phyloP scores from a whole-genome alignment of 176 grass and related monocot species.

The Cenchrus americanus region DNA sequence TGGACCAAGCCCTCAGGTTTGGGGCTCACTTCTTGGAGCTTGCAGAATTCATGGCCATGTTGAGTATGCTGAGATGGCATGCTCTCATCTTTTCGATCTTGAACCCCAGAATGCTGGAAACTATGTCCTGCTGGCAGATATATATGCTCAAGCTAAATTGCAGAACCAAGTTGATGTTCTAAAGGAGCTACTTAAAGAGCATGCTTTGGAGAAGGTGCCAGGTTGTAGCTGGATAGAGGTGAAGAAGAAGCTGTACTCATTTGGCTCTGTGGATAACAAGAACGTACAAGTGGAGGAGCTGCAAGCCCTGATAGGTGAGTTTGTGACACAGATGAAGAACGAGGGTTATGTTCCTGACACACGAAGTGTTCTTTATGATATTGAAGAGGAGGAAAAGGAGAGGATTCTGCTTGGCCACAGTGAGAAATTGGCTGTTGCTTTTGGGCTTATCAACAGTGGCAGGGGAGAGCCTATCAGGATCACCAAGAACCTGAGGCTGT shows the following conservation, averaged over 20 bases:
- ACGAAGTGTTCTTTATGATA: conserved; percentile 68
- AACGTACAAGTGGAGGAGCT: conserved; percentile 64
- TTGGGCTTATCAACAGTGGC: conserved; percentile 75
- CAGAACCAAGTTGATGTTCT: conserved; percentile 49
- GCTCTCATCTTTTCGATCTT: conserved; percentile 75
- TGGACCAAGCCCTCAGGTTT: conserved; percentile 66
- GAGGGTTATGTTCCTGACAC: conserved; percentile 79
- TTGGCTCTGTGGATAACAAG: conserved; percentile 73
- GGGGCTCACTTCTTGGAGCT: conserved; percentile 84
- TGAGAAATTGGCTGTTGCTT: conserved; percentile 89
- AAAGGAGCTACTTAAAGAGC: conserved; percentile 74
- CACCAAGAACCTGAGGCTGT: conserved; percentile 88
- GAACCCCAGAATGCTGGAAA: conserved; percentile 91
- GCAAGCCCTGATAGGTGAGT: conserved; percentile 58
- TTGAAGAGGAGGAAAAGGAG: conserved; percentile 79
- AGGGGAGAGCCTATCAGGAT: conserved; percentile 77
- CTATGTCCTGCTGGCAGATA: conserved; percentile 87
- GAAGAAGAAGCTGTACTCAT: conserved; percentile 71
- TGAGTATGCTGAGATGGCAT: conserved; percentile 82
- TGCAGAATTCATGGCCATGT: conserved; percentile 78
- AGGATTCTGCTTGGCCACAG: conserved; percentile 87
- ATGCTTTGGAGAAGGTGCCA: conserved; percentile 62
- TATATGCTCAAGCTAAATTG: conserved; percentile 76
- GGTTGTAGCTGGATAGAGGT: conserved; percentile 97
- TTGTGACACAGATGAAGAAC: conserved; percentile 69